phyloP scores from a whole-genome alignment of 2,329 filamentous ascomycete species.

The Ascochyta pisi region DNA sequence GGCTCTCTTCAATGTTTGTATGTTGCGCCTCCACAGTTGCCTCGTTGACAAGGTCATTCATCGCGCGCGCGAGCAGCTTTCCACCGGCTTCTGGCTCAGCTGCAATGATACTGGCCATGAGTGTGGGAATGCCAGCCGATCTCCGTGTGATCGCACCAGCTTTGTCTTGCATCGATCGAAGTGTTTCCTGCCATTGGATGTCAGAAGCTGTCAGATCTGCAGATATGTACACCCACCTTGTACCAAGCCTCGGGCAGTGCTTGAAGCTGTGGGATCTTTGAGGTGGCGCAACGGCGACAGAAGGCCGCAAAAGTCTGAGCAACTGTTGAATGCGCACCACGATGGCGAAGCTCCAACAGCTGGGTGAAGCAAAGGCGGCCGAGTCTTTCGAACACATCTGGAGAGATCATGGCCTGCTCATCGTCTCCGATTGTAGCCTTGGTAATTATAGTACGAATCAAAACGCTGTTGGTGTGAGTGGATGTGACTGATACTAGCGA shows the following conservation, averaged over 20 bases:
- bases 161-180: conserved; percentile 75
- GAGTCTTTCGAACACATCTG: conserved; percentile 67
- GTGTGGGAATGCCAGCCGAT: conserved; percentile 88
- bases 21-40: conserved; percentile 61
- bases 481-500: not conserved
- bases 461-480: conserved; percentile 61
- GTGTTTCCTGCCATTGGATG: conserved; percentile 59
- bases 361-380: conserved; percentile 82
- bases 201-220: not conserved
- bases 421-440: conserved; percentile 45
- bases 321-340: conserved; percentile 92
- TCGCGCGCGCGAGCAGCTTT: conserved; percentile 67
- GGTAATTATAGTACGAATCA: conserved; percentile 61
- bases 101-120: conserved; percentile 81
- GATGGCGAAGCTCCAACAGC: conserved; percentile 81
- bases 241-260: conserved; percentile 73
- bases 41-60: conserved; percentile 67
- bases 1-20: conserved; percentile 61
- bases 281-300: conserved; percentile 70
- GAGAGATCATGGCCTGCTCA: conserved; percentile 28
- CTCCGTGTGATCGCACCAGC: conserved; percentile 81
- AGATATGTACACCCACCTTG: conserved; percentile 34
- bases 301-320: conserved; percentile 85
- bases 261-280: conserved; percentile 53
- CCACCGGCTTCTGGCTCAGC: conserved; percentile 66